phyloP scores from a whole-genome alignment of 2,329 filamentous ascomycete species.

The Ceratocystis cacaofunesta region DNA sequence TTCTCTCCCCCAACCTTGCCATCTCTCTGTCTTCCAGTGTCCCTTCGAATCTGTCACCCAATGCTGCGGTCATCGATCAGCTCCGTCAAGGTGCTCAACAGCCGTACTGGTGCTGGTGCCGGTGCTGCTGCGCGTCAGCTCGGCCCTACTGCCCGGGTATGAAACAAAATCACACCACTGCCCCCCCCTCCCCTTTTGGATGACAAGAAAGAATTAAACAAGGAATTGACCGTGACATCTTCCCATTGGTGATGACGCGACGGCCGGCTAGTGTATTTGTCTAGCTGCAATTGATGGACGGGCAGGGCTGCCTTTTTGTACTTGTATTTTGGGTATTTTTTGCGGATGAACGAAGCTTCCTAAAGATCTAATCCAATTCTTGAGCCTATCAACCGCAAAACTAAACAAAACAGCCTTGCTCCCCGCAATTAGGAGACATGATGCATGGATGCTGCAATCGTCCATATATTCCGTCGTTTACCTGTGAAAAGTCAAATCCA shows the following conservation, averaged over 20 bases:
- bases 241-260: background rate
- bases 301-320: background rate
- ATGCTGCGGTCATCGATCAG: conserved; percentile 57
- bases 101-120: conserved; percentile 26
- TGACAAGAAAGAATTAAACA: background rate
- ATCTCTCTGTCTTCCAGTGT: conserved; percentile 22
- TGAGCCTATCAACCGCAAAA: background rate
- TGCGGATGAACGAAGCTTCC: background rate
- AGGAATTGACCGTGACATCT: background rate
- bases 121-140: conserved; percentile 24
- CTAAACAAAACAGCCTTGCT: background rate
- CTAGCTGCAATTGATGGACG: background rate
- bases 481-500: background rate
- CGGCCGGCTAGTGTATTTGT: background rate
- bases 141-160: conserved; percentile 13
- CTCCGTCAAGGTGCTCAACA: conserved; percentile 42
- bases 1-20: conserved; percentile 19
- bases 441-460: background rate
- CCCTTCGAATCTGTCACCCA: conserved; percentile 17
- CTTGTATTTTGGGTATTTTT: background rate
- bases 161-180: background rate
- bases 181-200: background rate
- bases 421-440: background rate
- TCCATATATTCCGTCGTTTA: background rate
- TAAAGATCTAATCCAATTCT: background rate